Evolutionary conservation across 2,329 filamentous ascomycete species (phyloP).

Genomic region (Akanthomyces uredinophilus): DNA sequence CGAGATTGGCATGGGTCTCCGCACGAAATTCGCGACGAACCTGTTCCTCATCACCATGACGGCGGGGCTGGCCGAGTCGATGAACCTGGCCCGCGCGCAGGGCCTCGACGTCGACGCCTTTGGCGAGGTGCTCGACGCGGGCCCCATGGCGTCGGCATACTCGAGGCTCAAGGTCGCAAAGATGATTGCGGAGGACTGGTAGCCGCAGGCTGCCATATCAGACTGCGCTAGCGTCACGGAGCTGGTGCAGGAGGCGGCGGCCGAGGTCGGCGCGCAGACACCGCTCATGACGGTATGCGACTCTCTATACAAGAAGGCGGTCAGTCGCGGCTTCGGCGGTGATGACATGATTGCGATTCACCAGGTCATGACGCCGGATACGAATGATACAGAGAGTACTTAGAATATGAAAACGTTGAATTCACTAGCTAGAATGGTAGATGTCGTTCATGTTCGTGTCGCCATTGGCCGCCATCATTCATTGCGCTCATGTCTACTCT

Average conservation of each 20-base stretch:
- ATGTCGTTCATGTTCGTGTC: neutral
- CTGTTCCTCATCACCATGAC: conserved; percentile 26
- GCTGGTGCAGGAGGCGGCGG: conserved; percentile 23
- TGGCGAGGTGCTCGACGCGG: conserved; percentile 25
- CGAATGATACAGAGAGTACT: neutral
- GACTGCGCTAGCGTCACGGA: conserved; percentile 28
- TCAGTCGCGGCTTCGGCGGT: conserved; percentile 19
- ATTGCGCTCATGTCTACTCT: neutral
- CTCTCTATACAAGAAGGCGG: conserved; percentile 22
- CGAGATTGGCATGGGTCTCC: conserved; percentile 26
- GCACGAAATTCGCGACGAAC: conserved; percentile 30
- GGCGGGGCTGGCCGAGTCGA: conserved; percentile 28
- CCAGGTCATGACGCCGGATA: conserved; percentile 14
- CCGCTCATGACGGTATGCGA: conserved; percentile 22
- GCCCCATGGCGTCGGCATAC: conserved; percentile 28
- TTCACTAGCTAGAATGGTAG: neutral
- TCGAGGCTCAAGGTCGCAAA: conserved; percentile 26
- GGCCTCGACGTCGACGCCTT: conserved; percentile 27
- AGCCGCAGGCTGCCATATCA: conserved; percentile 24
- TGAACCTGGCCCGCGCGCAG: conserved; percentile 28
- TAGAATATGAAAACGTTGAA: neutral
- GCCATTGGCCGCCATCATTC: neutral
- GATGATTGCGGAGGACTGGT: conserved; percentile 26
- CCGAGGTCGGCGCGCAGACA: conserved; percentile 16
- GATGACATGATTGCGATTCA: conserved; percentile 27